Evolutionary conservation across 192 early-diverging fungal genomes (phyloP).

Genomic region (Thoreauomyces humboldtii): DNA sequence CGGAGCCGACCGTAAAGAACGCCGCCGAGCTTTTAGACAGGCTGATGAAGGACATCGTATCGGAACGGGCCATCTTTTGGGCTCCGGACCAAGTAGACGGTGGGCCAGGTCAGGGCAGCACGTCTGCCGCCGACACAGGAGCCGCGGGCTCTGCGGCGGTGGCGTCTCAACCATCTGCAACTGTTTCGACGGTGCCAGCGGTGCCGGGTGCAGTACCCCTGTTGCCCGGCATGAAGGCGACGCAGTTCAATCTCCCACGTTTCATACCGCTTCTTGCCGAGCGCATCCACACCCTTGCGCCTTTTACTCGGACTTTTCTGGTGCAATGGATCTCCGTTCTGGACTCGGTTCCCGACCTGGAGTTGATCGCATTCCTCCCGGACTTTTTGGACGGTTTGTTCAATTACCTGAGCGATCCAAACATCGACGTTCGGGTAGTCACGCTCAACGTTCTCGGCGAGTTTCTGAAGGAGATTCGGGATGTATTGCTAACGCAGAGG

Average conservation of each 20-base stretch:
- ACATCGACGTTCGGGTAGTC: conserved; percentile 81
- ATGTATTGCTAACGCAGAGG: conserved; percentile 64
- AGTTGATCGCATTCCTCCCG: conserved; percentile 86
- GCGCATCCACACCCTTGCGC: conserved; percentile 87
- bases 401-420: conserved; percentile 84
- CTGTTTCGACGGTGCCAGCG: conserved; percentile 31
- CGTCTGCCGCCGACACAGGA: conserved; percentile 5
- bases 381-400: conserved; percentile 93
- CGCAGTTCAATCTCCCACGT: conserved; percentile 78
- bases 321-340: conserved; percentile 92
- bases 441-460: conserved; percentile 81
- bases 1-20: conserved; percentile 87
- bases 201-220: conserved; percentile 40
- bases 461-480: conserved; percentile 86
- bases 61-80: conserved; percentile 81
- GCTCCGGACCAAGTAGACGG: conserved; percentile 33
- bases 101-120: conserved; percentile 4
- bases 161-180: conserved; percentile 18
- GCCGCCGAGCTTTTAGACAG: conserved; percentile 92
- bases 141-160: neutral
- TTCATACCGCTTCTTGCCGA: conserved; percentile 94
- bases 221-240: conserved; percentile 30
- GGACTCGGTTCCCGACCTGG: conserved; percentile 91
- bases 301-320: conserved; percentile 85
- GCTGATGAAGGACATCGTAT: conserved; percentile 95